A percentile compares a stretch with the other conserved stretches of the same genome.
Evolutionary conservation across 2,329 filamentous ascomycete species (phyloP).

Genomic region (Aspergillus bombycis): DNA sequence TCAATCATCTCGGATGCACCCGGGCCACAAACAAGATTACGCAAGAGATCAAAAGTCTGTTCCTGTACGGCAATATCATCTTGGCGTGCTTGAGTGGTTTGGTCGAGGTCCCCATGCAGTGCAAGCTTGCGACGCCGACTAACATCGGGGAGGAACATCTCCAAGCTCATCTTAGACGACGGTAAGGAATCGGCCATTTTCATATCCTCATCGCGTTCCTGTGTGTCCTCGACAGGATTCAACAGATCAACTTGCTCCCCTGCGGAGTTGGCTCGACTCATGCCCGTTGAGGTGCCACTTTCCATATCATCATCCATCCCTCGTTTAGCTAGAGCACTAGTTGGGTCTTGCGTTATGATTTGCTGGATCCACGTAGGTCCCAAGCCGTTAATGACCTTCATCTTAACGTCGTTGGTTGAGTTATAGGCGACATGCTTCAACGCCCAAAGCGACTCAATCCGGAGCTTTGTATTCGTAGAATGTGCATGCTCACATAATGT

Average conservation of each 20-base stretch:
- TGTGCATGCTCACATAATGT: constrained; percentile 83
- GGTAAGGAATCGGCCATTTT: constrained; percentile 43
- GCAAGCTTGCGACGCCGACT: constrained; percentile 46
- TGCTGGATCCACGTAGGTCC: constrained; percentile 79
- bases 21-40: constrained; percentile 78
- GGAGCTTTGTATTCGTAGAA: constrained; percentile 75
- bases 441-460: constrained; percentile 88
- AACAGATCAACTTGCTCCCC: constrained; percentile 64
- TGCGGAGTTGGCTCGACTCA: constrained; percentile 62
- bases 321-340: constrained; percentile 31
- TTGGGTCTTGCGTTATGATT: constrained; percentile 66
- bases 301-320: constrained; percentile 38
- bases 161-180: constrained; percentile 43
- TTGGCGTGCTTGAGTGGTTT: constrained; percentile 67
- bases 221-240: constrained; percentile 51
- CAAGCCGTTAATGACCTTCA: constrained; percentile 75
- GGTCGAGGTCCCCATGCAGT: constrained; percentile 69
- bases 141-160: constrained; percentile 42
- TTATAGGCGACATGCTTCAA: constrained; percentile 85
- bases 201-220: constrained; percentile 34
- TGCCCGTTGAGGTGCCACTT: constrained; percentile 43
- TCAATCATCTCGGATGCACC: constrained; percentile 75
- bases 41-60: constrained; percentile 84
- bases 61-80: constrained; percentile 88
- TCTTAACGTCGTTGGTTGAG: constrained; percentile 72